A percentile compares a stretch with the other conserved stretches of the same genome.
Evolutionary conservation across 345 rosid species (phyloP).

Genomic region (Lumnitzera racemosa): DNA sequence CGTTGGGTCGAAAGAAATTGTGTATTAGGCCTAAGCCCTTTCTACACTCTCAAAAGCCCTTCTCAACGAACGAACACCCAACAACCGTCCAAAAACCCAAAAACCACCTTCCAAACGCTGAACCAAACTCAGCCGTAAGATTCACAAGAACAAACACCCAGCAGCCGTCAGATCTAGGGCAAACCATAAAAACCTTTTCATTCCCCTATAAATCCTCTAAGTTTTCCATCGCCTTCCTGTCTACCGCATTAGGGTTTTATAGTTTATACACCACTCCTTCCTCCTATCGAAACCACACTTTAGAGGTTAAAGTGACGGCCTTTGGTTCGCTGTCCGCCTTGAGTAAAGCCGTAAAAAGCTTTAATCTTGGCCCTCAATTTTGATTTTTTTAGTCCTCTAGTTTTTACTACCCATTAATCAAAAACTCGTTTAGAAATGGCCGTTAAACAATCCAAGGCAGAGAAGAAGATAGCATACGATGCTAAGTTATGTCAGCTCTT

Average conservation of each 20-base stretch:
- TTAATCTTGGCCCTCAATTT: conserved; percentile 61
- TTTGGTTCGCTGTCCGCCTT: conserved; percentile 46
- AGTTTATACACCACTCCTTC: not conserved
- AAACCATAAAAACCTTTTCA: conserved; percentile 6
- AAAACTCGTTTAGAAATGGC: conserved; percentile 16
- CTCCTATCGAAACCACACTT: not conserved
- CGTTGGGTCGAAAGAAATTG: too few species aligned
- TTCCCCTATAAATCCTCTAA: conserved; percentile 5
- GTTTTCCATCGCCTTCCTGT: not conserved
- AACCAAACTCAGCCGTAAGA: conserved; percentile 13
- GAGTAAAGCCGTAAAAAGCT: conserved; percentile 25
- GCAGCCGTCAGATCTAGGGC: conserved; percentile 54
- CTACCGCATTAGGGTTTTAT: not conserved
- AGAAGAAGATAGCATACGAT: conserved; percentile 79
- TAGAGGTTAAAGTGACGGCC: conserved; percentile 67
- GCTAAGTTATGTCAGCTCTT: conserved; percentile 68
- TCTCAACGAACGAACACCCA: too few species aligned
- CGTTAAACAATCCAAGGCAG: conserved; percentile 52
- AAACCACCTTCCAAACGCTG: too few species aligned
- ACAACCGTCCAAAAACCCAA: not conserved
- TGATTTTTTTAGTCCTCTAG: conserved; percentile 1
- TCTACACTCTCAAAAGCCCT: not conserved
- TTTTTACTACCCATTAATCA: not conserved
- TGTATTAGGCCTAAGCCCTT: too few species aligned
- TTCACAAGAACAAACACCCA: not conserved